These are phyloP conservation scores for Beauveria medogensis DNA, from an alignment of 2,329 filamentous ascomycete species.

Conservation along the genomic window DNA sequence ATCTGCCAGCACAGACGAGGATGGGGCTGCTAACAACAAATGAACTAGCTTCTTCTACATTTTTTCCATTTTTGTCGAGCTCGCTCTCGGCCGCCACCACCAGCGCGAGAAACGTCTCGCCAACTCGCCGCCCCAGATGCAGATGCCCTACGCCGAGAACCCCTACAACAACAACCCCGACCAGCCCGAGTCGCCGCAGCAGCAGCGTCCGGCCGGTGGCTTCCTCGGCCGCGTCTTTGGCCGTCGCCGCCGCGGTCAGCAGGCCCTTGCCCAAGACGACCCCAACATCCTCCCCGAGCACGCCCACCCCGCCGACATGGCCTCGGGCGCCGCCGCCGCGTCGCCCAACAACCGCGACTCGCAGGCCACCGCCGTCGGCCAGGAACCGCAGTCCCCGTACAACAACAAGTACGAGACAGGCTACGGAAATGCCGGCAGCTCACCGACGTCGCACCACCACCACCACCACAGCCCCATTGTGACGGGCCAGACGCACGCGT, in stretches of 20 bases:
- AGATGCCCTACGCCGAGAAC: conserved; percentile 6
- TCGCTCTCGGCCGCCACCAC: conserved; percentile 61
- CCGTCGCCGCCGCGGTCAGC: conserved; percentile 11
- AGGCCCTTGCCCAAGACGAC: conserved; percentile 14
- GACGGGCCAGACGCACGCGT: neutral
- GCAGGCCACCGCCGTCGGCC: conserved; percentile 27
- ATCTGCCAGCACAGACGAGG: neutral
- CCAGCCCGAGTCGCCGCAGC: conserved; percentile 29
- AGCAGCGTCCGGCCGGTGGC: conserved; percentile 15
- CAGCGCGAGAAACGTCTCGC: conserved; percentile 67
- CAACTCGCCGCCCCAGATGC: conserved; percentile 22
- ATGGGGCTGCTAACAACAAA: neutral
- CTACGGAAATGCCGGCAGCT: conserved; percentile 2
- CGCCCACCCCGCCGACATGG: conserved; percentile 31
- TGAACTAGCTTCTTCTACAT: conserved; percentile 62
- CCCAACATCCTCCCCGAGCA: conserved; percentile 31
- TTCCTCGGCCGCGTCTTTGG: conserved; percentile 28
- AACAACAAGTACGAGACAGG: conserved; percentile 20
- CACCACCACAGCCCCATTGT: neutral
- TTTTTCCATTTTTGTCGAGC: conserved; percentile 60
- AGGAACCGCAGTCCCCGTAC: conserved; percentile 20
- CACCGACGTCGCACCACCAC: neutral
- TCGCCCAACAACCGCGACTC: conserved; percentile 29
- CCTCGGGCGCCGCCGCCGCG: conserved; percentile 25
- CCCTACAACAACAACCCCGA: conserved; percentile 40